Evolutionary conservation across 352 stramenopile species (phyloP).

Genomic region (Globisporangium apiculatum): DNA sequence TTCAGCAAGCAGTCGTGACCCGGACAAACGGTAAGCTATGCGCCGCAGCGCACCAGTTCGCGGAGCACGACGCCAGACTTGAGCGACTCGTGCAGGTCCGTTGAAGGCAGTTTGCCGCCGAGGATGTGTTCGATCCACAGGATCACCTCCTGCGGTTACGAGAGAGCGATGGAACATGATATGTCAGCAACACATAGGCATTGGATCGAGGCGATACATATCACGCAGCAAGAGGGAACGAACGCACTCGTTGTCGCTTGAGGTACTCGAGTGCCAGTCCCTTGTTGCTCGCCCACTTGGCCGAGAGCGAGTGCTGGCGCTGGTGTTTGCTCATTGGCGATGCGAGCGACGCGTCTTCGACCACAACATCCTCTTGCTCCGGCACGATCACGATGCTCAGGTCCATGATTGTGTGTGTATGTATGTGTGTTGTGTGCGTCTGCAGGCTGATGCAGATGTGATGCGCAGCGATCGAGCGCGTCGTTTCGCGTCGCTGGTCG

Average conservation of each 20-base stretch:
- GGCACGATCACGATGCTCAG: conserved; percentile 27
- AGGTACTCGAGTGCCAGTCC: conserved; percentile 66
- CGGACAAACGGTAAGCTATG: not conserved
- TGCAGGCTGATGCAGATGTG: no score
- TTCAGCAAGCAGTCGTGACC: no score
- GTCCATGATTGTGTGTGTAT: conserved; percentile 23
- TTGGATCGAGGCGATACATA: not conserved
- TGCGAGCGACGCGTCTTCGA: conserved; percentile 17
- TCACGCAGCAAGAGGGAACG: not conserved
- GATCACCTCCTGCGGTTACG: conserved; percentile 42
- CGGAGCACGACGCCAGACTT: conserved; percentile 73
- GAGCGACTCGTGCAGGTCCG: conserved; percentile 52
- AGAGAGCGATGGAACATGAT: not conserved
- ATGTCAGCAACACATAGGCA: not conserved
- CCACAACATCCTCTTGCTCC: conserved; percentile 18
- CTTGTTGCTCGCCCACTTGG: conserved; percentile 75
- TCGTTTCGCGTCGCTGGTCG: no score
- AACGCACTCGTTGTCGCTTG: conserved; percentile 45
- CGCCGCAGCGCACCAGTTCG: conserved; percentile 31
- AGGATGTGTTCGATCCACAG: conserved; percentile 70
- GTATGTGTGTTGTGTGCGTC: no score
- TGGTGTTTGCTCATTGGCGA: conserved; percentile 69
- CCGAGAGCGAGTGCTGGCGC: conserved; percentile 56
- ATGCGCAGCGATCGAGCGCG: no score
- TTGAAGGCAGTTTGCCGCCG: conserved; percentile 39